These are phyloP conservation scores for Diaporthe amygdali DNA, from an alignment of 2,329 filamentous ascomycete genomes.

Conservation along the genomic window DNA sequence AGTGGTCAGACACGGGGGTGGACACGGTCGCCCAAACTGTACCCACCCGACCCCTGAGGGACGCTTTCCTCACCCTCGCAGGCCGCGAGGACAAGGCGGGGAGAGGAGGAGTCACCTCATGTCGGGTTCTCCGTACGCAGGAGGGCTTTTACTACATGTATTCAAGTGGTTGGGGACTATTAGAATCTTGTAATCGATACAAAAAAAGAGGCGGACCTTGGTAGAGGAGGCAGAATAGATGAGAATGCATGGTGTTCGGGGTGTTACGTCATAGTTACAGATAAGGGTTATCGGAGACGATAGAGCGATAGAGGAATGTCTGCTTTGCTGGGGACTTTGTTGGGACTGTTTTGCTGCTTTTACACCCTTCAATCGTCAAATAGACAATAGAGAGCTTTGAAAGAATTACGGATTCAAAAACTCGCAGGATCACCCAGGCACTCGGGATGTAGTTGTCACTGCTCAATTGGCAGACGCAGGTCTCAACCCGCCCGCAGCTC, in stretches of 20 bases:
- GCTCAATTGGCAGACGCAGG: too few species aligned
- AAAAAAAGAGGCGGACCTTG: neutral
- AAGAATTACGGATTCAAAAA: too few species aligned
- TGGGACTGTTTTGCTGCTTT: neutral
- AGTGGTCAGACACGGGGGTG: neutral
- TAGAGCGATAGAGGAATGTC: neutral
- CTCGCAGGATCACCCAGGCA: too few species aligned
- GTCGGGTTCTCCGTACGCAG: neutral
- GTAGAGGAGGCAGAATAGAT: neutral
- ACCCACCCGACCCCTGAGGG: neutral
- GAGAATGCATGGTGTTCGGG: neutral
- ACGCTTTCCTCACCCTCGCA: neutral
- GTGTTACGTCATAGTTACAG: neutral
- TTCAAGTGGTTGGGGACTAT: neutral
- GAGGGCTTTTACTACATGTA: neutral
- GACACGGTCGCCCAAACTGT: neutral
- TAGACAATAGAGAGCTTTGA: neutral
- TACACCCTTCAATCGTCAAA: neutral
- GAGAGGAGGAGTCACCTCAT: neutral
- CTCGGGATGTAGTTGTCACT: too few species aligned
- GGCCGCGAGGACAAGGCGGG: neutral
- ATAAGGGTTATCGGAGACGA: neutral
- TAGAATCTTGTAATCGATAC: conserved; percentile 2
- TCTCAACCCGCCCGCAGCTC: too few species aligned
- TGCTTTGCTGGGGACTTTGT: too few species aligned